phyloP scores from a whole-genome alignment of 306 rosid species.

The Lagenaria siceraria region DNA sequence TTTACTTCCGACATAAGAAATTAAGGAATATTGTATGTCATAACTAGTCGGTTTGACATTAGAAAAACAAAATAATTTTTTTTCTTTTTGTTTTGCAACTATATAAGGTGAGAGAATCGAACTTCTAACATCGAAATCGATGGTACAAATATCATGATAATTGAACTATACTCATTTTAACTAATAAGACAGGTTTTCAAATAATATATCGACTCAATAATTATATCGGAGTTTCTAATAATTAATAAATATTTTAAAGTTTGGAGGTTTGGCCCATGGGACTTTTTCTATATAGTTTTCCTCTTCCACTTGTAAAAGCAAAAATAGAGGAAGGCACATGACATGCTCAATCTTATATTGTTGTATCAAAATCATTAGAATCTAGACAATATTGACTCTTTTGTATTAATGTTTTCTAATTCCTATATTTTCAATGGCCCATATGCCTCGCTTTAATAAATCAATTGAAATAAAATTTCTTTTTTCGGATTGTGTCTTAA shows the following conservation, averaged over 20 bases:
- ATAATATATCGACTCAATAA: not conserved
- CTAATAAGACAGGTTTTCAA: too few species aligned
- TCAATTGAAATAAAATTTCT: too few species aligned
- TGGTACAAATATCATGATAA: too few species aligned
- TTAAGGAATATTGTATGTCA: not conserved
- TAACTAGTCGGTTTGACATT: not conserved
- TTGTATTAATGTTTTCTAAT: not conserved
- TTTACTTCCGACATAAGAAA: not conserved
- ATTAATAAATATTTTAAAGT: not conserved
- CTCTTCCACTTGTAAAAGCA: not conserved
- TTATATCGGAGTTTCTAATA: not conserved
- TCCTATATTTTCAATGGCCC: not conserved
- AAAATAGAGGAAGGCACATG: not conserved
- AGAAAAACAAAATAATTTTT: too few species aligned
- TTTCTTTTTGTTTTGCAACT: too few species aligned
- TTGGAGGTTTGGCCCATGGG: not conserved
- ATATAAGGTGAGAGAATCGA: too few species aligned
- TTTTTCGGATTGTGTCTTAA: too few species aligned
- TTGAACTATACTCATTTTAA: too few species aligned
- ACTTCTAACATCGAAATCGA: too few species aligned
- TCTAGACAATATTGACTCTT: not conserved
- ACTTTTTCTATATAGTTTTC: not conserved
- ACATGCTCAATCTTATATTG: not conserved
- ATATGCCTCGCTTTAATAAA: not conserved
- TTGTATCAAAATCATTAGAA: not conserved